Evolutionary conservation across 2,329 filamentous ascomycete species (phyloP), one percentile per base, ranked within the genome.

Genomic region (Thielaviopsis populi): DNA sequence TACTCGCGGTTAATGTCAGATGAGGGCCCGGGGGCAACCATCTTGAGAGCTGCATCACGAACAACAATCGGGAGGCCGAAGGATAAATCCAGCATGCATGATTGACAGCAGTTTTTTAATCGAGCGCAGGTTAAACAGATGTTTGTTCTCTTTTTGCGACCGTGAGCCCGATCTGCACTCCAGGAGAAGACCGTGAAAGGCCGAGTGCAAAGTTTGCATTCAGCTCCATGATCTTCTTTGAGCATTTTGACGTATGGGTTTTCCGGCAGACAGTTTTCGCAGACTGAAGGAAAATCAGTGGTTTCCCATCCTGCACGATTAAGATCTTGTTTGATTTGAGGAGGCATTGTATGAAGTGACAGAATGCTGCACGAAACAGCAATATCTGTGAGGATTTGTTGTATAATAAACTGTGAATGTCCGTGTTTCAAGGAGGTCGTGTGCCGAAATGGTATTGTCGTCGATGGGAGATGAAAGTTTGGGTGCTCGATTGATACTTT

Each of bases 191-290:
- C 83, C 30, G 94, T 97, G 72, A 96, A 99, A 0, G 94, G 94
- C 67, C 94, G 84, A 6, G 92, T 97, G 75, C 94, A 99, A 68
- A 88, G 78, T 78, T 88, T 88, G 80, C 88, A 90, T 76, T 91
- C 87, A 65, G 87, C 89, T 70, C 91, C 94, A 71, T 95, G 86
- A 74, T 99, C 92, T 72, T 97, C 91, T 76, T 99, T 99, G 66
- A 99, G 80, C 91, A 99, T 97, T 75, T 97, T 94, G 53, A 99
- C 94, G 71, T 95, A 99, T 1, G 92, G 92, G 70, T 97, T 97
- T 67, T 96, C 91, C 17, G 92, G 91, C 1, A 99, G 82, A 73
- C 94, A 99, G 72, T 86, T 91, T 75, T 99, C 94, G 78, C 84
- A 94, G 41, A 94, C 87, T 2, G 88, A 91, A 8, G 89, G 89